Conservation (phyloP, 1,284 basidiomycete species). For the Boletus sp. region DNA sequence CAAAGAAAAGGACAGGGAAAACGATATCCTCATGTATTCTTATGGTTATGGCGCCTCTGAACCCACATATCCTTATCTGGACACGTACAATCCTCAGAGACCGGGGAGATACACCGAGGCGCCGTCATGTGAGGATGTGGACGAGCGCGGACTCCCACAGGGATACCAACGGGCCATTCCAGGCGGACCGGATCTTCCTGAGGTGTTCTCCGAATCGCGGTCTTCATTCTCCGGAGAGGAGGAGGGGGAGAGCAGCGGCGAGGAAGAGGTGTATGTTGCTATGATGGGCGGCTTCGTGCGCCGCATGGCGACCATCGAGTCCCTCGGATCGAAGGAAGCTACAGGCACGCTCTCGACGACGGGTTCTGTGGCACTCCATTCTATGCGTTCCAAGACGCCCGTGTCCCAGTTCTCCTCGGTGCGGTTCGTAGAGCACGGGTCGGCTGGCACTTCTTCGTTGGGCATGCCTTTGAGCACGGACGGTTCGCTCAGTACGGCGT, state of each 20-base stretch:
- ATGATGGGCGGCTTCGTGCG: constrained; percentile 59
- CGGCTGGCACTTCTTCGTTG: constrained; percentile 14
- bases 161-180: constrained; percentile 9
- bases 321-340: constrained; percentile 57
- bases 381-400: constrained; percentile 18
- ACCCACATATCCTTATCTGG: constrained; percentile 31
- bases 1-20: constrained; percentile 11
- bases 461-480: constrained; percentile 1
- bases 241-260: constrained; percentile 33
- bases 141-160: constrained; percentile 6
- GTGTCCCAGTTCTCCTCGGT: constrained; percentile 28
- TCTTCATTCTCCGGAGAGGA: constrained; percentile 12
- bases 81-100: constrained; percentile 28
- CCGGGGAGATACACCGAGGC: constrained; percentile 1
- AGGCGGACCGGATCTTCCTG: constrained; percentile 6
- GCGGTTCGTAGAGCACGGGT: constrained; percentile 17
- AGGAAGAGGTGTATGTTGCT: constrained; percentile 47
- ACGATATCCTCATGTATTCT: constrained; percentile 15
- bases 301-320: constrained; percentile 77
- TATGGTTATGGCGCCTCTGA: constrained; percentile 30
- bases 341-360: constrained; percentile 17
- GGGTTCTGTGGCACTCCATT: constrained; percentile 21
- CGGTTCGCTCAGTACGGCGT: constrained; percentile 24
- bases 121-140: constrained; percentile 8
- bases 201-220: constrained; percentile 17